Evolutionary conservation across 441 rosid species (phyloP).

Genomic region (Populus hybrid): DNA sequence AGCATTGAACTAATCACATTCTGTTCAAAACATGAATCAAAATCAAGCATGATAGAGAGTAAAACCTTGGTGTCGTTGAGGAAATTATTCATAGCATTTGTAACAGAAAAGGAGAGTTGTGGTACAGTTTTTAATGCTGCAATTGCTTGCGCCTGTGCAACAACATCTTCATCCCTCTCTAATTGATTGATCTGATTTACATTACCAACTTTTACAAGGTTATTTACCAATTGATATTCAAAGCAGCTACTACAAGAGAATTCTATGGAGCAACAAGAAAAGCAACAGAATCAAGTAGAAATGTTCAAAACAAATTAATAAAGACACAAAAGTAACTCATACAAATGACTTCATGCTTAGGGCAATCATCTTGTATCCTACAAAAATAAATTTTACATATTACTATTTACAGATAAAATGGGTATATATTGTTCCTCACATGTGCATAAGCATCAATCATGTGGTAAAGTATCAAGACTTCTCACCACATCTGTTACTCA

Average conservation of each 20-base stretch:
- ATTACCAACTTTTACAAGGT: conserved; percentile 13
- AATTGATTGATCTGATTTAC: conserved; percentile 77
- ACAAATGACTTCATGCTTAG: background rate
- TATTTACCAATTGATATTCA: conserved; percentile 1
- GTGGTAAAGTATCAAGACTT: background rate
- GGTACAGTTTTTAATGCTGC: conserved; percentile 70
- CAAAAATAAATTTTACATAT: background rate
- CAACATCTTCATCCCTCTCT: conserved; percentile 98
- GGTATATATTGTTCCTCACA: background rate
- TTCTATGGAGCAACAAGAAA: background rate
- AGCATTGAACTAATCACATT: conserved; percentile 7
- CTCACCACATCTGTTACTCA: background rate
- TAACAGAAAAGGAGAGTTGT: conserved; percentile 74
- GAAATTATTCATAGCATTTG: conserved; percentile 74
- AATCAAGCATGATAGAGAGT: conserved; percentile 23
- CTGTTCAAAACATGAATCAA: conserved; percentile 7
- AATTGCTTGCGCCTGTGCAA: conserved; percentile 95
- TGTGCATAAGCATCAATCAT: no score
- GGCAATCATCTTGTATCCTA: background rate
- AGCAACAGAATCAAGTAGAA: background rate
- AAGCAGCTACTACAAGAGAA: background rate
- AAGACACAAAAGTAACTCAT: background rate
- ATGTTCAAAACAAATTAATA: background rate
- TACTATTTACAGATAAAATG: background rate
- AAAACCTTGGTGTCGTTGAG: conserved; percentile 85